These are phyloP conservation scores for Erysimum pusillum DNA, from an alignment of 441 rosid genomes.

Conservation along the genomic window DNA sequence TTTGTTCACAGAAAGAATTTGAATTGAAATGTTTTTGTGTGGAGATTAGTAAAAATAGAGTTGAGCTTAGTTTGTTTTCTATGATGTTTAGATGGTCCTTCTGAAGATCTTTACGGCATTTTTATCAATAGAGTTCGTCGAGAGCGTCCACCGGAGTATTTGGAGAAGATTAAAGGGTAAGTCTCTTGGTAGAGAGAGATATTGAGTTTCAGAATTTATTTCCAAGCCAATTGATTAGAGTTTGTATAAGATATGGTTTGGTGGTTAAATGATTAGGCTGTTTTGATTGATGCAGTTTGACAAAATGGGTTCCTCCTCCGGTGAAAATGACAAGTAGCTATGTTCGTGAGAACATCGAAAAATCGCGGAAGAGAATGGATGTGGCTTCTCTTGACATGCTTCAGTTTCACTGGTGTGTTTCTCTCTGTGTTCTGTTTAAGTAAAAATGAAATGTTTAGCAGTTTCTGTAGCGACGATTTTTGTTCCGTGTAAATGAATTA, in stretches of 20 bases:
- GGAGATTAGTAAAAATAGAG: background rate
- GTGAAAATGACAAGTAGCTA: slow-evolving; percentile 87
- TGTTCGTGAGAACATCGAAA: slow-evolving; percentile 73
- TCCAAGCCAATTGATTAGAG: background rate
- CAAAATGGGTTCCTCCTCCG: slow-evolving; percentile 98
- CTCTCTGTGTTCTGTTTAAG: background rate
- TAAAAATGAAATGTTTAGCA: background rate
- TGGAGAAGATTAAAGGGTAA: slow-evolving; percentile 87
- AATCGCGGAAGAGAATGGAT: slow-evolving; percentile 93
- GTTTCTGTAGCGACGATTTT: no score
- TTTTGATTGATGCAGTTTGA: slow-evolving; percentile 66
- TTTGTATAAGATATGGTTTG: background rate
- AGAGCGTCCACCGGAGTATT: slow-evolving; percentile 78
- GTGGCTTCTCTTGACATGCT: slow-evolving; percentile 93
- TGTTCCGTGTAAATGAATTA: no score
- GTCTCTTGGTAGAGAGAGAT: no score
- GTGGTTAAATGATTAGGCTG: slow-evolving; percentile 1
- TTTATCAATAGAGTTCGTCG: slow-evolving; percentile 82
- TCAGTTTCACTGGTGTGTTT: slow-evolving; percentile 92
- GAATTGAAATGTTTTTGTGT: background rate
- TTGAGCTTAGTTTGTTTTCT: slow-evolving; percentile 1
- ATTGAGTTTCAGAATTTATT: background rate
- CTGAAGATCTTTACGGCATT: slow-evolving; percentile 95
- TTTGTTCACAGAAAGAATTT: background rate
- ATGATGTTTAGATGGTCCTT: slow-evolving; percentile 75